Evolutionary conservation across 257 asterid species (phyloP).

Genomic region (Solanum pinnatisectum): DNA sequence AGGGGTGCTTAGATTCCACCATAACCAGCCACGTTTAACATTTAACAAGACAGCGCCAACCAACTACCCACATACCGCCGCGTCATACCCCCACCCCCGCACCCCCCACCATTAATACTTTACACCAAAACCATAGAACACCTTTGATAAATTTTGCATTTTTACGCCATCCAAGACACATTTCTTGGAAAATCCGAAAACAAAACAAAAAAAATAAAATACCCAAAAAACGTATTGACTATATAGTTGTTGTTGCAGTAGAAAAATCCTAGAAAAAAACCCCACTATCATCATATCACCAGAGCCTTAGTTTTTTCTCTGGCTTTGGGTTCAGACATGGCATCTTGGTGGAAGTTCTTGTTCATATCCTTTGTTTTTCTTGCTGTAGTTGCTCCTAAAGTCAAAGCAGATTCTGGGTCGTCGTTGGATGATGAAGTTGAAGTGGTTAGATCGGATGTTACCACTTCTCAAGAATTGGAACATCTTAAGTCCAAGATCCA

Average conservation of each 20-base stretch:
- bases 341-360: not conserved
- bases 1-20: not conserved
- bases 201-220: not conserved
- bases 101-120: not conserved
- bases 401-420: conserved; percentile 35
- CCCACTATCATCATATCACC: not conserved
- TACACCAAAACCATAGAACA: not conserved
- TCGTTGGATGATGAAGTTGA: conserved; percentile 25
- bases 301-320: not conserved
- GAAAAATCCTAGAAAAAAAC: not conserved
- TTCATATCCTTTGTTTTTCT: not conserved
- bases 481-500: conserved; percentile 56
- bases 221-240: not conserved
- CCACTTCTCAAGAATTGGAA: conserved; percentile 27
- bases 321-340: not conserved
- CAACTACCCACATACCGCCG: not conserved
- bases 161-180: not conserved
- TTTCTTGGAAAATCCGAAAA: not conserved
- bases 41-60: not conserved
- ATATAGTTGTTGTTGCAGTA: not conserved
- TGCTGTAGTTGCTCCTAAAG: conserved; percentile 16
- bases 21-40: not conserved
- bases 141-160: not conserved
- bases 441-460: conserved; percentile 32
- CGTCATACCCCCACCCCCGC: not conserved